Evolutionary conservation across 225 moss, liverwort and hornwort genomes (phyloP).

Genomic region (Lunularia cruciata): DNA sequence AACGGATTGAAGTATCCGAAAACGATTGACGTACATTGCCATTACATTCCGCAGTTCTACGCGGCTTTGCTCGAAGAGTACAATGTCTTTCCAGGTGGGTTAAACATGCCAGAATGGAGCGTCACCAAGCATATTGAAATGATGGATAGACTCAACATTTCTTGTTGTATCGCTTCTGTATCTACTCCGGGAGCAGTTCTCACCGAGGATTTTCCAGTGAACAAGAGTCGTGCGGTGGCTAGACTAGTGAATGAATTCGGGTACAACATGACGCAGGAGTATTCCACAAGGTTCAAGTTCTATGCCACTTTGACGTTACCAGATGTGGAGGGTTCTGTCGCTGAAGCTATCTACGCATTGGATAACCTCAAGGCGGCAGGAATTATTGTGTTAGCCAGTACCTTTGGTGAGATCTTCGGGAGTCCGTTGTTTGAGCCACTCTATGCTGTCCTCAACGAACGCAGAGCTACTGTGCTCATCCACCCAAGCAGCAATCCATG

Average conservation of each 20-base stretch:
- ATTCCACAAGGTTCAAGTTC: conserved; percentile 5
- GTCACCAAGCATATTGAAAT: not conserved
- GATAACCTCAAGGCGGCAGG: conserved; percentile 9
- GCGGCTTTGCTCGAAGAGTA: too few relatives aligned
- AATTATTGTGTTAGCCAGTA: not conserved
- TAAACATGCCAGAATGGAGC: too few relatives aligned
- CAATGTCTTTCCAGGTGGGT: too few relatives aligned
- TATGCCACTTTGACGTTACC: conserved; percentile 13
- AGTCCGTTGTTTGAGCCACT: not conserved
- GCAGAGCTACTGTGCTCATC: conserved; percentile 10
- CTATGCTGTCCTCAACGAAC: conserved; percentile 3
- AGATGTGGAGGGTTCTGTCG: conserved; percentile 19
- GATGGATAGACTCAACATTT: not conserved
- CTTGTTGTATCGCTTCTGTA: not conserved
- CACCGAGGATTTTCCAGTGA: not conserved
- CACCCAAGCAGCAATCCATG: conserved; percentile 8
- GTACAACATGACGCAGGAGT: not conserved
- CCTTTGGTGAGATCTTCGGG: not conserved
- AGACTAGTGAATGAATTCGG: conserved; percentile 1
- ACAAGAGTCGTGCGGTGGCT: conserved; percentile 2
- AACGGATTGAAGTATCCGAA: too few relatives aligned
- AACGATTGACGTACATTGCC: too few relatives aligned
- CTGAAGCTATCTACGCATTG: conserved; percentile 15
- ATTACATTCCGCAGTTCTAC: too few relatives aligned
- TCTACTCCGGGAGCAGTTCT: conserved; percentile 3